Conservation (phyloP, 495 filamentous ascomycete genomes). For the Beverwykella pulmonaria region DNA sequence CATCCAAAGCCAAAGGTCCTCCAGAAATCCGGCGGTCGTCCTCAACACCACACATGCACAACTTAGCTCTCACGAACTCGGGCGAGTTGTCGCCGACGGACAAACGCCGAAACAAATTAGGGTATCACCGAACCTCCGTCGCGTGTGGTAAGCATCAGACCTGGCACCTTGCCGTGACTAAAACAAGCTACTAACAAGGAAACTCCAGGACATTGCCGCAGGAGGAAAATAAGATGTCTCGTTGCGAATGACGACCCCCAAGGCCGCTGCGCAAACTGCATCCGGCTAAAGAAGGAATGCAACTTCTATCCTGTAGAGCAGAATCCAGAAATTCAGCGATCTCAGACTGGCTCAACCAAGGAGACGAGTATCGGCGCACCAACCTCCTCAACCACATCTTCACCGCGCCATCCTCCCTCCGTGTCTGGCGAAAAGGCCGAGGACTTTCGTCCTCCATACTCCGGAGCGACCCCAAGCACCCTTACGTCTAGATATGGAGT, state of each 20-base stretch:
- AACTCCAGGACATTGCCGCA: conserved; percentile 80
- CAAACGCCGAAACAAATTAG: conserved; percentile 93
- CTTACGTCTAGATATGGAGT: conserved; percentile 21
- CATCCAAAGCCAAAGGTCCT: conserved; percentile 40
- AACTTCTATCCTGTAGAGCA: conserved; percentile 93
- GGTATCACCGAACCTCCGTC: conserved; percentile 95
- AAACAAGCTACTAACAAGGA: not conserved
- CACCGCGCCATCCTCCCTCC: conserved; percentile 29
- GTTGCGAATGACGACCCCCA: conserved; percentile 74
- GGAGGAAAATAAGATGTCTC: conserved; percentile 93
- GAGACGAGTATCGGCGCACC: conserved; percentile 30
- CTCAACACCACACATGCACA: conserved; percentile 68
- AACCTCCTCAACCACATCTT: conserved; percentile 38
- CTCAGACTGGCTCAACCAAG: conserved; percentile 27
- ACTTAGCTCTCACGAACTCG: conserved; percentile 49
- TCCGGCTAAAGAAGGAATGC: conserved; percentile 93
- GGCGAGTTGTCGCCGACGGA: conserved; percentile 60
- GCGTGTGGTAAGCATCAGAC: conserved; percentile 80
- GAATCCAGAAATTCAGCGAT: conserved; percentile 51
- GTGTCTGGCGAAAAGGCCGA: conserved; percentile 24
- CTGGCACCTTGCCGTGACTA: not conserved
- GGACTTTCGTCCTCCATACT: conserved; percentile 32
- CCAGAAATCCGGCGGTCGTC: conserved; percentile 61
- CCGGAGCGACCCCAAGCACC: not conserved
- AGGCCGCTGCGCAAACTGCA: conserved; percentile 92